Percentiles rank a stretch among this genome's conserved stretches.
Evolutionary conservation across 2,329 filamentous ascomycete species (phyloP).

Genomic region (Colletotrichum musae): DNA sequence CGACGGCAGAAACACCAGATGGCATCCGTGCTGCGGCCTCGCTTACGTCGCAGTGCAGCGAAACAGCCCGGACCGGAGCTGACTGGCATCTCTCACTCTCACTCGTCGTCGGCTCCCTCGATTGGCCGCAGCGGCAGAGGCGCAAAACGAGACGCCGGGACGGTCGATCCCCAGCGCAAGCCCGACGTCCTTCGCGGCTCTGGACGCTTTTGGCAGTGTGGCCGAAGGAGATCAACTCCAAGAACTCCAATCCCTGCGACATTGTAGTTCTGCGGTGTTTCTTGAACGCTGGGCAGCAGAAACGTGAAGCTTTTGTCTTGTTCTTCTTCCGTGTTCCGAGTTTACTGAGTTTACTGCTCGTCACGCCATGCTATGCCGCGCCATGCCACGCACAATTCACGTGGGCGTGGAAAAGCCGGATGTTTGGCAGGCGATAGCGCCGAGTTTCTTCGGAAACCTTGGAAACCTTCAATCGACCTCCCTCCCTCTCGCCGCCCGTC

Average conservation of each 20-base stretch:
- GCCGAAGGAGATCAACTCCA: conserved; percentile 9
- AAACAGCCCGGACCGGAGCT: conserved; percentile 2
- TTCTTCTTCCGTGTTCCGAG: not conserved
- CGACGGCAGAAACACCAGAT: conserved; percentile 13
- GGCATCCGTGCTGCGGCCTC: conserved; percentile 27
- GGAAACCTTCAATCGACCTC: conserved; percentile 16
- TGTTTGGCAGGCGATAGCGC: conserved; percentile 8
- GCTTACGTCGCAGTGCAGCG: too few relatives aligned
- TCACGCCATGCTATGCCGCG: not conserved
- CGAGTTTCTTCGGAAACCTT: conserved; percentile 8
- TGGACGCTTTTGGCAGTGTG: conserved; percentile 31
- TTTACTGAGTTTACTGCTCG: too few relatives aligned
- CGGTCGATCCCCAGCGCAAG: conserved; percentile 4
- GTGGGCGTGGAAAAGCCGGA: conserved; percentile 9
- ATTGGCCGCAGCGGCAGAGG: conserved; percentile 4
- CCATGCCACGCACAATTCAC: conserved; percentile 1
- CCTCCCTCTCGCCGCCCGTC: not conserved
- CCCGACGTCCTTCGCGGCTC: not conserved
- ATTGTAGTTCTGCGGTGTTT: not conserved
- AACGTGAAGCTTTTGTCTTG: conserved; percentile 18
- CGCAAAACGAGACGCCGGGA: not conserved
- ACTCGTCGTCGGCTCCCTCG: not conserved
- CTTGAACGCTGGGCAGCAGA: not conserved
- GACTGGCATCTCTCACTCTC: not conserved
- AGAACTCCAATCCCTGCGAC: not conserved